Evolutionary conservation across 2,329 filamentous ascomycete species (phyloP).

Genomic region (Xylaria sp.): DNA sequence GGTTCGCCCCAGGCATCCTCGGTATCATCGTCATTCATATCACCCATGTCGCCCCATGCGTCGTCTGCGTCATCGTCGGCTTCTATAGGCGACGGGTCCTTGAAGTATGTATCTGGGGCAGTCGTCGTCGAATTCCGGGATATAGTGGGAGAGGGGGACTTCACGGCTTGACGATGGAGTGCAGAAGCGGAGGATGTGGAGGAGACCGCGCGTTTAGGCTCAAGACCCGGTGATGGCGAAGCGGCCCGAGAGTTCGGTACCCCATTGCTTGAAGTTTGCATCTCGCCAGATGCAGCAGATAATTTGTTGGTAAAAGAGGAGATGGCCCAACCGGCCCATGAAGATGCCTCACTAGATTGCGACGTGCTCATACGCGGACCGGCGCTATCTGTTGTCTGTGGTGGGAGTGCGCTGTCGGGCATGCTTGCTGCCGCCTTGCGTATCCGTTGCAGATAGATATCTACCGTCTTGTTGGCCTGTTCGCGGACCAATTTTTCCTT

Average conservation of each 20-base stretch:
- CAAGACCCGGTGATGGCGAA: constrained; percentile 47
- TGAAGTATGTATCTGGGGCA: constrained; percentile 46
- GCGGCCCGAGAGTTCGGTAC: constrained; percentile 46
- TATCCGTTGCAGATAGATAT: constrained; percentile 81
- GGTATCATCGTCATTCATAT: constrained; percentile 55
- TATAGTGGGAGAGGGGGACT: constrained; percentile 53
- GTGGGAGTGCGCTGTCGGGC: constrained; percentile 79
- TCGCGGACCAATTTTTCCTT: constrained; percentile 95
- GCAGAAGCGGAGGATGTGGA: constrained; percentile 60
- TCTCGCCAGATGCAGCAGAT: constrained; percentile 82
- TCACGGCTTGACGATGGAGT: constrained; percentile 65
- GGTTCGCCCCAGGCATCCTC: constrained; percentile 76
- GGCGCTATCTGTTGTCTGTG: constrained; percentile 58
- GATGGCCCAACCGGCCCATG: constrained; percentile 97
- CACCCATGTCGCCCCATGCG: constrained; percentile 76
- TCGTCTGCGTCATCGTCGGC: constrained; percentile 63
- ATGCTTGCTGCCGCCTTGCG: constrained; percentile 76
- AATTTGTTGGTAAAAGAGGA: constrained; percentile 98
- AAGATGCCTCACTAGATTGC: constrained; percentile 63
- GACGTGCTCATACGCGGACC: constrained; percentile 79
- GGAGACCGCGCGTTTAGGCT: constrained; percentile 42
- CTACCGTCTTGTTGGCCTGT: constrained; percentile 87
- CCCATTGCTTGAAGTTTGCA: constrained; percentile 64
- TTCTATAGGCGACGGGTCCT: constrained; percentile 56
- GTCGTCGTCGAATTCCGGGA: constrained; percentile 57